phyloP scores from a whole-genome alignment of 495 filamentous ascomycete genomes.

The Penicillium macrosclerotiorum region DNA sequence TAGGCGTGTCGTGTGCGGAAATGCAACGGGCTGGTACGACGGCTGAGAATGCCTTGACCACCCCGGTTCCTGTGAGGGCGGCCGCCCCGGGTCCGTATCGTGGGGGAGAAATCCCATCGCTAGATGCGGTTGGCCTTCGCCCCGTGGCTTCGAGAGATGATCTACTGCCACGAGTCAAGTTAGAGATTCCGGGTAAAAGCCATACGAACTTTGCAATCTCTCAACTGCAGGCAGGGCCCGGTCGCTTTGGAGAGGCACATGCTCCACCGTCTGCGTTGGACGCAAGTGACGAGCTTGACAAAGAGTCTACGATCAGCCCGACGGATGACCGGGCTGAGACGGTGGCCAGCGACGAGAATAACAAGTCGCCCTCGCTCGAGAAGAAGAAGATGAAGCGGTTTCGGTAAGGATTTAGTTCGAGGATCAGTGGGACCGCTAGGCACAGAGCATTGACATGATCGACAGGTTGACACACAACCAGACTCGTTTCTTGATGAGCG shows the following conservation, averaged over 20 bases:
- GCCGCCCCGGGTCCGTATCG: conserved; percentile 15
- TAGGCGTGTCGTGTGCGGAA: conserved; percentile 11
- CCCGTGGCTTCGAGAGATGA: conserved; percentile 14
- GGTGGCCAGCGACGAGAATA: conserved; percentile 22
- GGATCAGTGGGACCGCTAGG: no score
- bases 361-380: conserved; percentile 48
- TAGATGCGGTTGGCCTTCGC: conserved; percentile 2
- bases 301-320: conserved; percentile 29
- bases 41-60: conserved; percentile 38
- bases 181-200: conserved; percentile 20
- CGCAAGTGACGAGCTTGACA: conserved; percentile 20
- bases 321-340: conserved; percentile 35
- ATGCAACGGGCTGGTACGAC: conserved; percentile 34
- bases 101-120: conserved; percentile 22
- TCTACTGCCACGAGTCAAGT: conserved; percentile 17
- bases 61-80: conserved; percentile 15
- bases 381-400: conserved; percentile 96
- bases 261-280: conserved; percentile 14
- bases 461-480: conserved; percentile 90
- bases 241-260: conserved; percentile 18
- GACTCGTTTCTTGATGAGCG: conserved; percentile 95
- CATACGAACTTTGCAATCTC: conserved; percentile 17
- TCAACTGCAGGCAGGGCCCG: conserved; percentile 15
- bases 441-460: conserved; percentile 6
- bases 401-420: conserved; percentile 56